These are phyloP conservation scores for Vararia minispora DNA, from an alignment of 768 basidiomycete genomes.

Conservation along the genomic window DNA sequence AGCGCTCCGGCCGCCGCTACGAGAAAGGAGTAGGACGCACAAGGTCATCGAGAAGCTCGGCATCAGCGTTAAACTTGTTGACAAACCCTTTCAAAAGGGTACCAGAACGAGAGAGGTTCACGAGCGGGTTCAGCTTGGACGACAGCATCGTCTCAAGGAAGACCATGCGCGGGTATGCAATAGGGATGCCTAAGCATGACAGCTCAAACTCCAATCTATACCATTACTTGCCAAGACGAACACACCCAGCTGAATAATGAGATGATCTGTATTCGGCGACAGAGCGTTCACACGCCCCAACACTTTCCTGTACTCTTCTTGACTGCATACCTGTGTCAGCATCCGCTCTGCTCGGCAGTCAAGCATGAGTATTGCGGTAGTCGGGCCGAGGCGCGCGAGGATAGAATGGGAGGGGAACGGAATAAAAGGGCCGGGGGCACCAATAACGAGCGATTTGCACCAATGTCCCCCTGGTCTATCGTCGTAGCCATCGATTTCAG, in stretches of 20 bases:
- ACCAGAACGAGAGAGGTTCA: slow-evolving; percentile 59
- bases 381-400: slow-evolving; percentile 70
- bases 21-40: slow-evolving; percentile 25
- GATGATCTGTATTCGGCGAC: slow-evolving; percentile 63
- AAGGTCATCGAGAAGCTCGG: slow-evolving; percentile 90
- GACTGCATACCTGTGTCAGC: slow-evolving; percentile 72
- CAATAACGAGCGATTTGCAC: slow-evolving; percentile 64
- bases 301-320: slow-evolving; percentile 57
- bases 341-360: slow-evolving; percentile 86
- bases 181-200: slow-evolving; percentile 45
- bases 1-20: too few relatives aligned
- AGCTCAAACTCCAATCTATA: too few relatives aligned
- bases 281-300: slow-evolving; percentile 52
- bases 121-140: slow-evolving; percentile 76
- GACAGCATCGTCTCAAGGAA: slow-evolving; percentile 75
- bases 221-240: not conserved
- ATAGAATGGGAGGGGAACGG: slow-evolving; percentile 76
- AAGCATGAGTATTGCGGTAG: slow-evolving; percentile 59
- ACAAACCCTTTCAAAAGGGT: slow-evolving; percentile 64
- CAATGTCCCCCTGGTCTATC: slow-evolving; percentile 51
- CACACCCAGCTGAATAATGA: slow-evolving; percentile 72
- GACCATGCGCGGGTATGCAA: slow-evolving; percentile 90
- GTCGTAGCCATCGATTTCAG: slow-evolving; percentile 63
- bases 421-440: slow-evolving; percentile 66
- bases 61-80: slow-evolving; percentile 86